These are phyloP conservation scores for Ensete ventricosum DNA, from an alignment of 176 grass and related monocot genomes.

Conservation along the genomic window DNA sequence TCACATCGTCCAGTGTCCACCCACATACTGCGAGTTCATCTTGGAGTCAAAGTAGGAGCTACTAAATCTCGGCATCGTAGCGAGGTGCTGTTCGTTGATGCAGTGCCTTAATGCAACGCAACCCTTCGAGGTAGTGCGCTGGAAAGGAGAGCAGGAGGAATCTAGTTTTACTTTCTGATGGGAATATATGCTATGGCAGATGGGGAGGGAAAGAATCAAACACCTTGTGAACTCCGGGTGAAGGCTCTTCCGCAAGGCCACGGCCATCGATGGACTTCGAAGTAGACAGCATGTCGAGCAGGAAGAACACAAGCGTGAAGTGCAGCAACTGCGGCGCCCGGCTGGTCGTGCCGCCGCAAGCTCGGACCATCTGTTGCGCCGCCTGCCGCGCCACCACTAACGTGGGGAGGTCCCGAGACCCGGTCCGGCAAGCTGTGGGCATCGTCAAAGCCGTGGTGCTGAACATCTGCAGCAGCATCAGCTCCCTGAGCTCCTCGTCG, in stretches of 20 bases:
- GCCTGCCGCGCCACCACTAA: constrained; percentile 35
- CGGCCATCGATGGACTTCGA: background rate
- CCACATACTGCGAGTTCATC: no score
- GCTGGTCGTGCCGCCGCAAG: constrained; percentile 20
- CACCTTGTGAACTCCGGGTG: background rate
- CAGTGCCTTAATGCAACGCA: background rate
- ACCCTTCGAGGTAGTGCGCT: background rate
- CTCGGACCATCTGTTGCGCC: constrained; percentile 45
- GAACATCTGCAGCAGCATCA: constrained; percentile 14
- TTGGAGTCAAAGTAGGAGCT: no score
- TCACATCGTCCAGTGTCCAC: no score
- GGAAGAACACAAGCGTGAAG: constrained; percentile 8
- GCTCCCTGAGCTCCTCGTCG: background rate
- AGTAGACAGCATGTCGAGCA: constrained; percentile 30
- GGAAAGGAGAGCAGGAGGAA: background rate
- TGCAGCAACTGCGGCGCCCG: constrained; percentile 45
- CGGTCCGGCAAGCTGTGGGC: constrained; percentile 33
- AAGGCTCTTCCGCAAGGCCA: background rate
- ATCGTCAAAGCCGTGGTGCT: constrained; percentile 45
- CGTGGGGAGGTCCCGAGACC: constrained; percentile 32
- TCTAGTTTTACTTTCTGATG: background rate
- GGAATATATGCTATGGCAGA: background rate
- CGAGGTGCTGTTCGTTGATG: background rate
- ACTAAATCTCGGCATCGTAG: background rate
- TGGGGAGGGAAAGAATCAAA: background rate